Evolutionary conservation across 129 eudicot genomes (phyloP).

Genomic region (Flaveria bidentis): DNA sequence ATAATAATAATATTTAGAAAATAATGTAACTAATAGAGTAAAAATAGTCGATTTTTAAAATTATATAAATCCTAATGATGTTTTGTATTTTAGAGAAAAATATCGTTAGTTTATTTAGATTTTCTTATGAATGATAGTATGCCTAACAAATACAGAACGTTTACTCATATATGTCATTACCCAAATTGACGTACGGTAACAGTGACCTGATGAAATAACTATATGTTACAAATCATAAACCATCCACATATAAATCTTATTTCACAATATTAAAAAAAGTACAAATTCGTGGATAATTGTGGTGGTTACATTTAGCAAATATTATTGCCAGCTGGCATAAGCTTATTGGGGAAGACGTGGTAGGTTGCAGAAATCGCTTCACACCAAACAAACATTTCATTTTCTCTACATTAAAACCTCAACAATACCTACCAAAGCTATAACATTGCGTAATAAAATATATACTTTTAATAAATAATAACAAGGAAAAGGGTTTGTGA

Average conservation of each 20-base stretch:
- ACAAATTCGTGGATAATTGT: neutral
- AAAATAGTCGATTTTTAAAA: too few species aligned
- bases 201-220: too few species aligned
- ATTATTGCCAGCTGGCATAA: neutral
- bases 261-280: neutral
- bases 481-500: too few species aligned
- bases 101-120: too few species aligned
- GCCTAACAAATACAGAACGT: too few species aligned
- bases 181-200: neutral
- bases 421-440: neutral
- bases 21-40: too few species aligned
- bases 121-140: too few species aligned
- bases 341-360: neutral
- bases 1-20: too few species aligned
- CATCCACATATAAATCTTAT: neutral
- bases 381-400: constrained; percentile 1
- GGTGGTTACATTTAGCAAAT: neutral
- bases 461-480: too few species aligned
- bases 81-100: too few species aligned
- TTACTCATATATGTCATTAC: neutral
- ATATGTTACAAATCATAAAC: neutral
- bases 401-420: neutral
- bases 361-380: neutral
- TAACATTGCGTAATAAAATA: neutral
- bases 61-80: too few species aligned